Evolutionary conservation across 2,329 filamentous ascomycete genomes (phyloP).

Genomic region (Cladobotryum mycophilum): DNA sequence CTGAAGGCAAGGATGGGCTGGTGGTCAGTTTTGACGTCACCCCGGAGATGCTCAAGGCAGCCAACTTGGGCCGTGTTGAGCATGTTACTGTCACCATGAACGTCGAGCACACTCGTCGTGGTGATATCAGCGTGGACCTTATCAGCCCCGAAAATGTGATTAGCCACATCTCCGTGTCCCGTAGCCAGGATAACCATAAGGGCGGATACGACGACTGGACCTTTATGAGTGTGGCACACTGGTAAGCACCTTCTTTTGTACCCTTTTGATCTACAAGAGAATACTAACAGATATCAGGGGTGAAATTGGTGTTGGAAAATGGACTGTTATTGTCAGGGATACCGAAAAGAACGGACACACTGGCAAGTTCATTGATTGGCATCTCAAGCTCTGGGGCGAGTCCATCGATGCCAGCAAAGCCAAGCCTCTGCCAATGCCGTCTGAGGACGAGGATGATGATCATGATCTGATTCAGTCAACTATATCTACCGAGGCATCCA

Average conservation of each 20-base stretch:
- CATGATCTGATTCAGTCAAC: slow-evolving; percentile 62
- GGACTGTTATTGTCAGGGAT: slow-evolving; percentile 88
- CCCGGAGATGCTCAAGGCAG: slow-evolving; percentile 67
- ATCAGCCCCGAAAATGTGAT: slow-evolving; percentile 75
- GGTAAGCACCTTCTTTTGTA: slow-evolving; percentile 47
- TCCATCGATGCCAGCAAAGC: slow-evolving; percentile 70
- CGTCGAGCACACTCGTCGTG: slow-evolving; percentile 75
- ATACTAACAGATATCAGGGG: slow-evolving; percentile 54
- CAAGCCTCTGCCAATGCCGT: slow-evolving; percentile 71
- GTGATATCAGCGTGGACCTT: slow-evolving; percentile 88
- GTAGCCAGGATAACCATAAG: slow-evolving; percentile 59
- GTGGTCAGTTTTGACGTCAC: slow-evolving; percentile 78
- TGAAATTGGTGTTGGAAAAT: slow-evolving; percentile 78
- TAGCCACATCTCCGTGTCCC: slow-evolving; percentile 74
- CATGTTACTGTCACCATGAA: slow-evolving; percentile 99
- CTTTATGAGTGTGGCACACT: slow-evolving; percentile 97
- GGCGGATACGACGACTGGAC: slow-evolving; percentile 91
- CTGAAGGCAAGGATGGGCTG: slow-evolving; percentile 75
- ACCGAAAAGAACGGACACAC: slow-evolving; percentile 67
- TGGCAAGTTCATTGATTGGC: slow-evolving; percentile 85
- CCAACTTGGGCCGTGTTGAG: slow-evolving; percentile 81
- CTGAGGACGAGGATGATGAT: slow-evolving; percentile 75
- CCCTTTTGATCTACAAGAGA: not conserved
- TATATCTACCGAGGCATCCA: slow-evolving; percentile 20
- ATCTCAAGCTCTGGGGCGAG: slow-evolving; percentile 90